phyloP scores from a whole-genome alignment of 2,329 filamentous ascomycete genomes.

The Cercospora sojina region DNA sequence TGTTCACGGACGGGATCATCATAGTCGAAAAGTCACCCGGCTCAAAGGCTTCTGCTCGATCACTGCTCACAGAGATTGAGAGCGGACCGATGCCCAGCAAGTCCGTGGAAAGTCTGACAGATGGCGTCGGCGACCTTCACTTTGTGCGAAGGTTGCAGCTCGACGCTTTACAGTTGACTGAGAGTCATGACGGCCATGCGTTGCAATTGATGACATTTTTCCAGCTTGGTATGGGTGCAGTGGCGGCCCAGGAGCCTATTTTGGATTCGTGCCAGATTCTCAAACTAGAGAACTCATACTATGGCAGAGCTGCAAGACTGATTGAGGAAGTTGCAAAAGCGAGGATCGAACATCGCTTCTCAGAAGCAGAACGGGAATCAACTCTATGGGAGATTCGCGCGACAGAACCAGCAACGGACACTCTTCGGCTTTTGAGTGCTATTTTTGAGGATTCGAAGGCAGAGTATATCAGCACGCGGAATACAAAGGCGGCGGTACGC shows the following conservation, averaged over 20 bases:
- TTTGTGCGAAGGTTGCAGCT: slow-evolving; percentile 52
- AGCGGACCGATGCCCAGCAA: slow-evolving; percentile 59
- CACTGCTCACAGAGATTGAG: slow-evolving; percentile 80
- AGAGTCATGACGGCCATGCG: slow-evolving; percentile 31
- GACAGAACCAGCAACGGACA: slow-evolving; percentile 59
- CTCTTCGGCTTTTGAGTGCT: slow-evolving; percentile 59
- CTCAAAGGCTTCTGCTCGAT: slow-evolving; percentile 62
- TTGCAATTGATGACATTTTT: slow-evolving; percentile 34
- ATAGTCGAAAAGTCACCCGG: slow-evolving; percentile 64
- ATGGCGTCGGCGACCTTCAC: slow-evolving; percentile 63
- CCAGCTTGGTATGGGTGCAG: slow-evolving; percentile 26
- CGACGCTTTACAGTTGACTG: slow-evolving; percentile 31
- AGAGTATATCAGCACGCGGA: slow-evolving; percentile 62
- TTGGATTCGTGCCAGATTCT: slow-evolving; percentile 49
- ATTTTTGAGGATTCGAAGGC: slow-evolving; percentile 70
- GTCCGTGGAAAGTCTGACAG: slow-evolving; percentile 50
- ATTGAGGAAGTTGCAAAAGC: slow-evolving; percentile 86
- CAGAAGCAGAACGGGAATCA: slow-evolving; percentile 78
- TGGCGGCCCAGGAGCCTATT: slow-evolving; percentile 24
- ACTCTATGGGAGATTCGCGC: slow-evolving; percentile 77
- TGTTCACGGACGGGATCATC: slow-evolving; percentile 81
- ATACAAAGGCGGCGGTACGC: slow-evolving; percentile 66
- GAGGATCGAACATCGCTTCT: slow-evolving; percentile 78
- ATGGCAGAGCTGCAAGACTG: slow-evolving; percentile 72
- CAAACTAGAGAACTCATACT: slow-evolving; percentile 70